Evolutionary conservation across 352 stramenopile species (phyloP).

Genomic region (Phytophthora palmivora): DNA sequence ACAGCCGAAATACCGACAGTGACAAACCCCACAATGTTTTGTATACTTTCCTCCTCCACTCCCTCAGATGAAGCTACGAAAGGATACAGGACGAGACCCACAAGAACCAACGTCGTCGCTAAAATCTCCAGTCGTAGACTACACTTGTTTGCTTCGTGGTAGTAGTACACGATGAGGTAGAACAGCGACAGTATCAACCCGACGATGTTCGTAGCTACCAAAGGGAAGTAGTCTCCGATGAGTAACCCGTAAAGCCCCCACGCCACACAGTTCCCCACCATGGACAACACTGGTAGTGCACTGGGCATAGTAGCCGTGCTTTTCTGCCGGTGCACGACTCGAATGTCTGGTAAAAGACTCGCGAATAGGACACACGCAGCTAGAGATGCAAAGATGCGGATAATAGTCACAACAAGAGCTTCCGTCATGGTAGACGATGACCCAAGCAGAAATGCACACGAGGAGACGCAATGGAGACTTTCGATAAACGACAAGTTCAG

Average conservation of each 20-base stretch:
- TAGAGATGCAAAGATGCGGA: conserved; percentile 51
- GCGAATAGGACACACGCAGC: conserved; percentile 56
- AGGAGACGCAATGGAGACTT: conserved; percentile 1
- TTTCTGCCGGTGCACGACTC: conserved; percentile 40
- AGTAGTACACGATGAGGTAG: conserved; percentile 60
- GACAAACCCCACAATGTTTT: conserved; percentile 58
- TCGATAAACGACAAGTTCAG: conserved; percentile 1
- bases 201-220: too few relatives aligned
- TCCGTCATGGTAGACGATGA: conserved; percentile 34
- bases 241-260: conserved; percentile 66
- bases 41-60: conserved; percentile 22
- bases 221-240: conserved; percentile 52
- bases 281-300: conserved; percentile 58
- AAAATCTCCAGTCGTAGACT: conserved; percentile 42
- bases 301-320: conserved; percentile 44
- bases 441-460: too few relatives aligned
- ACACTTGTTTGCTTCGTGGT: conserved; percentile 26
- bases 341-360: conserved; percentile 50
- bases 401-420: conserved; percentile 31
- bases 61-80: conserved; percentile 20
- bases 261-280: conserved; percentile 66
- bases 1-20: conserved; percentile 61
- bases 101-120: conserved; percentile 26
- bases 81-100: conserved; percentile 44
- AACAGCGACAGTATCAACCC: too few relatives aligned